Evolutionary conservation across 2,329 filamentous ascomycete genomes (phyloP), one percentile per base, ranked within the genome.

Genomic region (Pyricularia pennisetigena): DNA sequence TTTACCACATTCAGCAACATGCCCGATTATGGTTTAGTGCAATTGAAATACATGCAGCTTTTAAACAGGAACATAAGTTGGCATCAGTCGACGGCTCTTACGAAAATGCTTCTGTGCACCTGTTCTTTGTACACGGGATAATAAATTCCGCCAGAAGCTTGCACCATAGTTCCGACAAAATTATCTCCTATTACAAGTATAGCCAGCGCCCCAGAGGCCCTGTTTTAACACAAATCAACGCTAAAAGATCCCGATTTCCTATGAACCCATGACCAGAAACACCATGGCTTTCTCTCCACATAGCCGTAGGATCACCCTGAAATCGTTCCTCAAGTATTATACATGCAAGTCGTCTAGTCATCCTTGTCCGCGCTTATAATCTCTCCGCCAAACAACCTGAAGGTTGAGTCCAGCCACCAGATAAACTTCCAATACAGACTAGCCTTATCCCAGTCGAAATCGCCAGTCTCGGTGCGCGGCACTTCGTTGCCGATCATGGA

Each of bases 401-500:
- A 87, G 68, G 81, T 82, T 23, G 80, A 79, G 73, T 89, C 87
- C 28, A 90, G 78, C 79, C 82, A 88, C 79, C 84, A 90, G 72
- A 90, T 86, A 62, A 89, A 74, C 76, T 86, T 86, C 88, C 88
- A 90, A 78, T 90, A 90, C 70, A 90, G 77, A 70, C 86, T 89
- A 12, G 88, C 88, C 64, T 80, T 80, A 61, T 86, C 86, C 82
- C 88, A 91, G 77, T 97, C 94, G 73, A 97, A 94, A 61, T 87
- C 88, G 69, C 91, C 92, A 62, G 85, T 82, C 67, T 93, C 90
- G 67, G 84, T 89, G 61, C 90, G 83, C 8, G 92, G 92, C 57
- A 94, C 87, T 75, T 90, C 85, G 74, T 88, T 88, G 6, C 91
- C 91, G 73, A 94, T 93, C 77, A 94, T 87, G 73, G 81, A 88